Conservation (phyloP, 345 rosid genomes). For the Rhodamnia argentea region DNA sequence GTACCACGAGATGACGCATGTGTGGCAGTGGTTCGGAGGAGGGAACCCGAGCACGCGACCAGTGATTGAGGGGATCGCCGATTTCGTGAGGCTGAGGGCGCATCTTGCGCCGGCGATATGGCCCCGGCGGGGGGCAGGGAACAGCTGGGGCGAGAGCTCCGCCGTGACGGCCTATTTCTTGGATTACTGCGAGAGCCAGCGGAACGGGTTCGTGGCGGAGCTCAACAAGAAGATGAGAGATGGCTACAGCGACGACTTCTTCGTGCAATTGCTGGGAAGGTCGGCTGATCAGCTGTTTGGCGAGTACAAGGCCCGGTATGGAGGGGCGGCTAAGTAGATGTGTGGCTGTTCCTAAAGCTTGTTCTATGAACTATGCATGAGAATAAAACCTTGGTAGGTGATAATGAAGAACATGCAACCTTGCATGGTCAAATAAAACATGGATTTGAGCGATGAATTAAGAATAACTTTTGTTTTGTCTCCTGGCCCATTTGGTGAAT, state of each 20-base stretch:
- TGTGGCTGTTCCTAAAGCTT: not conserved
- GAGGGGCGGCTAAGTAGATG: not conserved
- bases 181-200: slow-evolving; percentile 43
- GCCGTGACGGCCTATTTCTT: slow-evolving; percentile 63
- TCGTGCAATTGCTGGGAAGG: slow-evolving; percentile 48
- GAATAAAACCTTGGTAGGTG: not conserved
- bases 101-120: slow-evolving; percentile 15
- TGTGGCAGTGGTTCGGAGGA: slow-evolving; percentile 69
- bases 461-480: not conserved
- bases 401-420: too few species aligned
- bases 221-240: slow-evolving; percentile 54
- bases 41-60: slow-evolving; percentile 22
- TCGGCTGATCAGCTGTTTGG: slow-evolving; percentile 48
- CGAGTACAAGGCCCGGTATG: slow-evolving; percentile 59
- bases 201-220: slow-evolving; percentile 60
- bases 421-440: not conserved
- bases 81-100: slow-evolving; percentile 59
- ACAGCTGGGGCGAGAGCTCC: slow-evolving; percentile 42
- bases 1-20: slow-evolving; percentile 58
- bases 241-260: slow-evolving; percentile 34
- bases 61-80: slow-evolving; percentile 63
- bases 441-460: not conserved
- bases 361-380: not conserved
- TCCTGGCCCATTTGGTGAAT: not conserved
- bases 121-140: slow-evolving; percentile 36